Percentiles rank a stretch among this genome's conserved stretches.
Evolutionary conservation across 441 rosid species (phyloP).

Genomic region (Kokia cookei): DNA sequence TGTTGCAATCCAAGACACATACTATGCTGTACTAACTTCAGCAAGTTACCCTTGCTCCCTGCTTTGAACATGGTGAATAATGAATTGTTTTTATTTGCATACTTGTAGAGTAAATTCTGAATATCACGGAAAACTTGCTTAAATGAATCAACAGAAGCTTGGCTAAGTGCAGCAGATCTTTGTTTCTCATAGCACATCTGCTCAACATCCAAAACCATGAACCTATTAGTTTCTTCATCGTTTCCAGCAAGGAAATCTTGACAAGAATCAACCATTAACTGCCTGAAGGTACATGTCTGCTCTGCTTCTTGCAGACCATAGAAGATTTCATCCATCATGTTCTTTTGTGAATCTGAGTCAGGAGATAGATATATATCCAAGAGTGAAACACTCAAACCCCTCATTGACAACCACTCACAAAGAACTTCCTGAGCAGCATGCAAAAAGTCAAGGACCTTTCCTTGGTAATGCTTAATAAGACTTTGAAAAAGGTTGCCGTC

Average conservation of each 20-base stretch:
- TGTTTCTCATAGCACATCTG: slow-evolving; percentile 62
- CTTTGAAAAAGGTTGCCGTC: slow-evolving; percentile 74
- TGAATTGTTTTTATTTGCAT: slow-evolving; percentile 61
- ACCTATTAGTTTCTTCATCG: slow-evolving; percentile 32
- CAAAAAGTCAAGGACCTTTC: slow-evolving; percentile 54
- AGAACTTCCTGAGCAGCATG: slow-evolving; percentile 72
- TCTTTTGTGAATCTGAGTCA: slow-evolving; percentile 40
- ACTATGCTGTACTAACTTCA: slow-evolving; percentile 84
- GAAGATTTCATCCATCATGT: slow-evolving; percentile 66
- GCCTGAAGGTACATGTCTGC: slow-evolving; percentile 53
- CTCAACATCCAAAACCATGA: slow-evolving; percentile 34
- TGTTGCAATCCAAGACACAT: slow-evolving; percentile 90
- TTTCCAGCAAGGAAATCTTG: slow-evolving; percentile 50
- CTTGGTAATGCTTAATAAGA: slow-evolving; percentile 42
- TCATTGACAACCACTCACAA: slow-evolving; percentile 78
- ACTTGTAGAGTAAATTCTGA: slow-evolving; percentile 60
- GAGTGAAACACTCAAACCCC: slow-evolving; percentile 88
- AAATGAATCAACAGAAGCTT: slow-evolving; percentile 74
- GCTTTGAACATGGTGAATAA: slow-evolving; percentile 79
- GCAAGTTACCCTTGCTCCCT: slow-evolving; percentile 91
- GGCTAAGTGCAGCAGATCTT: slow-evolving; percentile 70
- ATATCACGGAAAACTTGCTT: slow-evolving; percentile 74
- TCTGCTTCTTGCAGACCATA: slow-evolving; percentile 71
- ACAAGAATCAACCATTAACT: slow-evolving; percentile 66
- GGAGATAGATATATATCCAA: slow-evolving; percentile 64